These are phyloP conservation scores for Polychaeton citri DNA, from an alignment of 2,329 filamentous ascomycete genomes.

Conservation along the genomic window DNA sequence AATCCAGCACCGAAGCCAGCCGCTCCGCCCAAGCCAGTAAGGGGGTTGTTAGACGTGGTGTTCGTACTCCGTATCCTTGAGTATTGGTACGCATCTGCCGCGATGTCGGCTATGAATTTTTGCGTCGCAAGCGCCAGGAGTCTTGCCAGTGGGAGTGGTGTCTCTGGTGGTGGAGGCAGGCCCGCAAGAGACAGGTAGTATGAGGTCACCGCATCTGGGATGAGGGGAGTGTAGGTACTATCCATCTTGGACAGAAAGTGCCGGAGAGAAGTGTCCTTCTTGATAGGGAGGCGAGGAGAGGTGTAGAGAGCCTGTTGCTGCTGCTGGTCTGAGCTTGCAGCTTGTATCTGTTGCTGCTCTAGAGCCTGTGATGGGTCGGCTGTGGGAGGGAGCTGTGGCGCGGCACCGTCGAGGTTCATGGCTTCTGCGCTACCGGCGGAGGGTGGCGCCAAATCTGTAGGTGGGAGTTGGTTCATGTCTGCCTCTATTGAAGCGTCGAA, in stretches of 20 bases:
- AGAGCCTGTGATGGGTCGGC: too few relatives aligned
- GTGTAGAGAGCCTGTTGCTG: conserved; percentile 30
- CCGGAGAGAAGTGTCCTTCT: conserved; percentile 83
- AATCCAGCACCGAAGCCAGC: conserved; percentile 54
- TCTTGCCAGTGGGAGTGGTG: conserved; percentile 77
- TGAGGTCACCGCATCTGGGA: conserved; percentile 91
- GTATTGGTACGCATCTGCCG: conserved; percentile 96
- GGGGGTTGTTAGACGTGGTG: conserved; percentile 77
- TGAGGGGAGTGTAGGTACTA: conserved; percentile 87
- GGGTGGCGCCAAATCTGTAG: too few relatives aligned
- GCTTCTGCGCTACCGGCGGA: too few relatives aligned
- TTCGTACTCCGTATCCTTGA: conserved; percentile 89
- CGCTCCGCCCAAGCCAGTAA: conserved; percentile 70
- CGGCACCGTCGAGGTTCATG: conserved; percentile 25
- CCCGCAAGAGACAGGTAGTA: conserved; percentile 97
- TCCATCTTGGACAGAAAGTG: conserved; percentile 96
- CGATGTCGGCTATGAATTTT: conserved; percentile 96
- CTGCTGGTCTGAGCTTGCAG: conserved; percentile 16
- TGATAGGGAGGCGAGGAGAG: conserved; percentile 50
- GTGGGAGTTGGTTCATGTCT: conserved; percentile 25
- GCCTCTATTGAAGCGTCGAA: conserved; percentile 28
- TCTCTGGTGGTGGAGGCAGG: conserved; percentile 81
- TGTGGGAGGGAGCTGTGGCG: too few relatives aligned
- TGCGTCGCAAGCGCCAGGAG: conserved; percentile 95
- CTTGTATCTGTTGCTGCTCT: conserved; percentile 64